Evolutionary conservation across 768 basidiomycete species (phyloP).

Genomic region (Sutorius australiensis): DNA sequence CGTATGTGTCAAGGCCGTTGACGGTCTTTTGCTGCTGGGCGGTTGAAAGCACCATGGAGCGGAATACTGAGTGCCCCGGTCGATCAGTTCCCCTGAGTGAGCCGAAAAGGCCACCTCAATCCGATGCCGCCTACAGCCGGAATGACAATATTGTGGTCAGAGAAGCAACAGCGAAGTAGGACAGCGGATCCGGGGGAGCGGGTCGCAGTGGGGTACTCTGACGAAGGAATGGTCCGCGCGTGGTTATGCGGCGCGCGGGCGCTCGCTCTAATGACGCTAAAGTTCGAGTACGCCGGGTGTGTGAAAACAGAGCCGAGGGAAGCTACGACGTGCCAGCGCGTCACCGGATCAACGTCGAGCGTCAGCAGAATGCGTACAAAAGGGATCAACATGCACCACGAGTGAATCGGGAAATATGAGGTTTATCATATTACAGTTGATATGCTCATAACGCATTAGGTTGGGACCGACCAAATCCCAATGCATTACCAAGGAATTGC

Average conservation of each 20-base stretch:
- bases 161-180: slow-evolving; percentile 2
- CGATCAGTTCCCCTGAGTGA: slow-evolving; percentile 68
- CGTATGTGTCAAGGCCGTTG: too few relatives aligned
- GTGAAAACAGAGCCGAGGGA: slow-evolving; percentile 11
- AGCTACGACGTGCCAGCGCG: slow-evolving; percentile 19
- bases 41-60: slow-evolving; percentile 58
- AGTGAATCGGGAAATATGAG: slow-evolving; percentile 26
- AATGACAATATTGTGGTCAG: not conserved
- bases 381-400: not conserved
- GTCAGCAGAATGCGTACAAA: slow-evolving; percentile 9
- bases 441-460: not conserved
- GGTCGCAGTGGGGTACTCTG: slow-evolving; percentile 67
- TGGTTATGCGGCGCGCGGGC: slow-evolving; percentile 56
- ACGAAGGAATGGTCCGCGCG: slow-evolving; percentile 72
- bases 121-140: slow-evolving; percentile 25
- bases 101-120: slow-evolving; percentile 45
- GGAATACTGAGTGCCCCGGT: slow-evolving; percentile 61
- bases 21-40: too few relatives aligned
- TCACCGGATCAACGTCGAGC: slow-evolving; percentile 14
- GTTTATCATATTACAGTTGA: too few relatives aligned
- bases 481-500: too few relatives aligned
- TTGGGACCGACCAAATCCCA: not conserved
- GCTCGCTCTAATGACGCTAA: slow-evolving; percentile 57
- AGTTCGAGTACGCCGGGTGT: slow-evolving; percentile 24
- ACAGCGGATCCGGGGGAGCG: slow-evolving; percentile 54